Evolutionary conservation across 441 rosid species (phyloP).

Genomic region (Corymbia citriodora): DNA sequence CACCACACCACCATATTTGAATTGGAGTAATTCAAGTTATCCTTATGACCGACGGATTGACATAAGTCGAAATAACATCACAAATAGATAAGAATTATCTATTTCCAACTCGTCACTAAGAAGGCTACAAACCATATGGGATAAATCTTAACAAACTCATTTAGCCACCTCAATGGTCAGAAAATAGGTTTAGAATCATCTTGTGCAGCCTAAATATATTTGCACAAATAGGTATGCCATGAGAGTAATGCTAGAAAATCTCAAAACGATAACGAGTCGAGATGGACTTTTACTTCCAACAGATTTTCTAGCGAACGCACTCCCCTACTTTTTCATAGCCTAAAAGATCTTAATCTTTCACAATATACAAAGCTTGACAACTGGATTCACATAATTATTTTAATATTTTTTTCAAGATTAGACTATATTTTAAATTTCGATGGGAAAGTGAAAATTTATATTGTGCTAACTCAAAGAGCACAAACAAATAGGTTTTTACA

Average conservation of each 20-base stretch:
- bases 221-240: background rate
- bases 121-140: background rate
- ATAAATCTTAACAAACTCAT: background rate
- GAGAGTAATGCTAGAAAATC: background rate
- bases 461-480: background rate
- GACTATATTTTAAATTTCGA: background rate
- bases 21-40: background rate
- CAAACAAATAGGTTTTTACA: background rate
- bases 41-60: background rate
- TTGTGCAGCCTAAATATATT: background rate
- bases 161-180: background rate
- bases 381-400: background rate
- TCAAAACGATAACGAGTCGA: accelerated
- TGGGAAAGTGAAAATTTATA: background rate
- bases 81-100: too few species aligned
- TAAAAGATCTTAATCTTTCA: too few species aligned
- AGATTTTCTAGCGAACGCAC: background rate
- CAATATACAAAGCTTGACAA: accelerated
- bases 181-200: background rate
- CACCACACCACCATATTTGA: background rate
- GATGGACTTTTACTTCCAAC: too few species aligned
- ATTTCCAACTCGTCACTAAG: background rate
- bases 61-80: background rate
- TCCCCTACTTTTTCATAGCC: background rate
- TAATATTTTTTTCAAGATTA: too few species aligned